These are phyloP conservation scores for Clonostachys byssicola DNA, from an alignment of 2,329 filamentous ascomycete species.

Conservation along the genomic window DNA sequence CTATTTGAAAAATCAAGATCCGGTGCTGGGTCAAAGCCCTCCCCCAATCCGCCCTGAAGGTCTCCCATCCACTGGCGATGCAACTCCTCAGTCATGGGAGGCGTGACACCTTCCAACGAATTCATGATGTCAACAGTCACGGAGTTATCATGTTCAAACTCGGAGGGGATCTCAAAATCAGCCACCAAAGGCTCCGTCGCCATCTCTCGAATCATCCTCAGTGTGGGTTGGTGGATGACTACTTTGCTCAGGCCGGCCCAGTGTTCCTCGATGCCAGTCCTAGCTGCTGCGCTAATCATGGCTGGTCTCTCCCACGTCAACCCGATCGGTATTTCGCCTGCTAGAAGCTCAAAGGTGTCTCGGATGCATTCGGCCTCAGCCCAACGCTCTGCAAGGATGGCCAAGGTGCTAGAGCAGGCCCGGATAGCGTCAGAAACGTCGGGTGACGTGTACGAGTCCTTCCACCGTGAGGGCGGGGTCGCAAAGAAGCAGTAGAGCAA, in stretches of 20 bases:
- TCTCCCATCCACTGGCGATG: too few species aligned
- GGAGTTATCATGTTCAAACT: too few species aligned
- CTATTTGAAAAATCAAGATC: too few species aligned
- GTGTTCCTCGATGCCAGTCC: not conserved
- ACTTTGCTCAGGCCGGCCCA: slow-evolving; percentile 1
- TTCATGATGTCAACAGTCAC: too few species aligned
- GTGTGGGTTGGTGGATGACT: slow-evolving; percentile 4
- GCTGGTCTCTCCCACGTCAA: not conserved
- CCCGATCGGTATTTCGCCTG: not conserved
- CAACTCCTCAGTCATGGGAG: too few species aligned
- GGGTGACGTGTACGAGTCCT: slow-evolving; percentile 1
- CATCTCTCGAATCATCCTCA: slow-evolving; percentile 4
- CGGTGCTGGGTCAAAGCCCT: too few species aligned
- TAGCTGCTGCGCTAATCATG: not conserved
- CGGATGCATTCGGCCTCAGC: slow-evolving; percentile 2
- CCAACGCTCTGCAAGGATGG: slow-evolving; percentile 5
- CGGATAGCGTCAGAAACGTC: slow-evolving; percentile 5
- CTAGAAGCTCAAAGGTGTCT: slow-evolving; percentile 4
- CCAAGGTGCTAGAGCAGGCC: slow-evolving; percentile 4
- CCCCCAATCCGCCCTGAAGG: too few species aligned
- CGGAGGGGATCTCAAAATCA: not conserved
- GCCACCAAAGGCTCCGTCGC: slow-evolving; percentile 2
- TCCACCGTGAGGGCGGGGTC: slow-evolving; percentile 1
- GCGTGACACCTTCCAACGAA: too few species aligned
- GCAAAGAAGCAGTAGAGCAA: slow-evolving; percentile 5